These are phyloP conservation scores for Adenanthera pavonina DNA, from an alignment of 306 rosid species.

Conservation along the genomic window DNA sequence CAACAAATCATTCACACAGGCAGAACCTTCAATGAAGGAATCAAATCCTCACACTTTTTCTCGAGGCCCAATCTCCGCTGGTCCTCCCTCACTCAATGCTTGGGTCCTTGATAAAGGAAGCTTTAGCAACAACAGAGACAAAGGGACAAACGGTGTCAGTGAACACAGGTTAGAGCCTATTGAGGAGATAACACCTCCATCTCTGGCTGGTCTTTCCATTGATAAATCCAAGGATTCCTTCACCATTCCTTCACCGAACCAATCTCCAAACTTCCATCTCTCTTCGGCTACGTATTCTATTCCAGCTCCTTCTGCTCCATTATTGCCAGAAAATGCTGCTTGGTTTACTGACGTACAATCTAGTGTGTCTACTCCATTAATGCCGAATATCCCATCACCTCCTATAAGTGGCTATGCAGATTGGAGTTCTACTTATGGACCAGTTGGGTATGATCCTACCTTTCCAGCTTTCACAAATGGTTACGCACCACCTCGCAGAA, in stretches of 20 bases:
- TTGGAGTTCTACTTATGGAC: conserved; percentile 58
- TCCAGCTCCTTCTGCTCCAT: conserved; percentile 93
- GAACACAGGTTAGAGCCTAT: conserved; percentile 65
- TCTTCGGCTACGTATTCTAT: conserved; percentile 59
- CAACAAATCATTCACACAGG: conserved; percentile 50
- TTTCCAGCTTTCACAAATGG: conserved; percentile 46
- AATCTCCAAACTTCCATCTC: conserved; percentile 42
- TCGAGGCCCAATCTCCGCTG: conserved; percentile 62
- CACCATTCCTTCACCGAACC: conserved; percentile 21
- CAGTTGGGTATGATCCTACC: conserved; percentile 52
- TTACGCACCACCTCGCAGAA: conserved; percentile 59
- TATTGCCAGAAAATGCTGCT: conserved; percentile 72
- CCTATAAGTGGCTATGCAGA: conserved; percentile 49
- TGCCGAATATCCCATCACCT: conserved; percentile 38
- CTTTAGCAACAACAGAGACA: conserved; percentile 53
- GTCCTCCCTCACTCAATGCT: conserved; percentile 93
- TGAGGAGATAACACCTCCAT: conserved; percentile 62
- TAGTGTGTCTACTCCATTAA: conserved; percentile 40
- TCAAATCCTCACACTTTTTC: conserved; percentile 42
- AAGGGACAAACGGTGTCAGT: conserved; percentile 41
- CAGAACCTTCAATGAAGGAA: conserved; percentile 55
- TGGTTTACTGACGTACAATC: conserved; percentile 62
- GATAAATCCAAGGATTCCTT: conserved; percentile 49
- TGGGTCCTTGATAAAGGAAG: conserved; percentile 78
- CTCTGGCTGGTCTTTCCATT: conserved; percentile 54